These are phyloP conservation scores for Ophiorrhiza pumila DNA, from an alignment of 257 asterid genomes.

Conservation along the genomic window DNA sequence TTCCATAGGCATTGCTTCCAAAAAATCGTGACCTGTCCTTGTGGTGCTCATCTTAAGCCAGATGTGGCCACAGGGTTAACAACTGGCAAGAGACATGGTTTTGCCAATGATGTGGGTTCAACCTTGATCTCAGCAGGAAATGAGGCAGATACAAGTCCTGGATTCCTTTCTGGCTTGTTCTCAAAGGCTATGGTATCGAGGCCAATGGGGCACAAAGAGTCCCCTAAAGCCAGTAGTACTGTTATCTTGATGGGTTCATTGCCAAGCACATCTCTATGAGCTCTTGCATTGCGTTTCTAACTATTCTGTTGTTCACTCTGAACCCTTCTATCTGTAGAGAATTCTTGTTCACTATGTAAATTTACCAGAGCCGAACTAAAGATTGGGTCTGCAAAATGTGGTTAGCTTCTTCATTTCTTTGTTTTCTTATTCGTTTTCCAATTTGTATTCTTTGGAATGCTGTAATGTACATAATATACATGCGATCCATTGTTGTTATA, in stretches of 20 bases:
- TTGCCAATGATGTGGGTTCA: slow-evolving; percentile 10
- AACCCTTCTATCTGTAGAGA: neutral
- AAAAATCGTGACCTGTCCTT: slow-evolving; percentile 59
- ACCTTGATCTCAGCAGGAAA: slow-evolving; percentile 27
- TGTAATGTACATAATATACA: neutral
- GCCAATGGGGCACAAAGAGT: slow-evolving; percentile 34
- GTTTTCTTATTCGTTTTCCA: neutral
- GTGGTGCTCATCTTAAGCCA: slow-evolving; percentile 52
- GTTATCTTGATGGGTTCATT: slow-evolving; percentile 76
- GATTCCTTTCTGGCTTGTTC: slow-evolving; percentile 60
- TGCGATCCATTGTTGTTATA: neutral
- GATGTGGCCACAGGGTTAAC: slow-evolving; percentile 32
- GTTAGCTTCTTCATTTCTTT: neutral
- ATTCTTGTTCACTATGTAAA: slow-evolving; percentile 8
- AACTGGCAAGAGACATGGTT: slow-evolving; percentile 19
- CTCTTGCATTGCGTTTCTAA: neutral
- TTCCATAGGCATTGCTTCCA: slow-evolving; percentile 78
- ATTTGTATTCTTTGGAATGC: neutral
- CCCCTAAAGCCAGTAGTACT: slow-evolving; percentile 32
- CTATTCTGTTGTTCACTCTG: neutral
- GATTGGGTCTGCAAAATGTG: neutral
- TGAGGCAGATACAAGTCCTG: slow-evolving; percentile 35
- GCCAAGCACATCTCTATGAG: slow-evolving; percentile 59
- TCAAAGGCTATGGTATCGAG: slow-evolving; percentile 51
- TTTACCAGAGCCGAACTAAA: neutral